Evolutionary conservation across 2,329 filamentous ascomycete species (phyloP), one percentile per base, ranked within the genome.

Genomic region (Cryphonectria carpinicola): DNA sequence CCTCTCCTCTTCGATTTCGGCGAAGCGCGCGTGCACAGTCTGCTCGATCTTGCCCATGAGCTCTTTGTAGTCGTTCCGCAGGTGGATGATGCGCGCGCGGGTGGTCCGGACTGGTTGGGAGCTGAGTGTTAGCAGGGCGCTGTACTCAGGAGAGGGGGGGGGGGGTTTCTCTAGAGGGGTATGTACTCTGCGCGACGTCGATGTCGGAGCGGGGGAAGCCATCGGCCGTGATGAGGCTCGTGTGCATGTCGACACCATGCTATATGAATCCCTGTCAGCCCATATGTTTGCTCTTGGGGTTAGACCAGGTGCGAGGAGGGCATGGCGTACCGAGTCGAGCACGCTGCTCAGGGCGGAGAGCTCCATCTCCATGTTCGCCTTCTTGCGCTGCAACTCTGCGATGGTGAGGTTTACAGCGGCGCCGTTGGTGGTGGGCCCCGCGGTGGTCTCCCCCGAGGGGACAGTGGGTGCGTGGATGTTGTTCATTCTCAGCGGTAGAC

Each of bases 201-300:
- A 99, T 91, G 81, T 99, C 96, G 76, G 93, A 91, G 78, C 96
- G 89, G 43, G 96, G 96, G 79, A 93, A 99, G 64, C 96, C 96
- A 81, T 98, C 96, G 72, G 90, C 88, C 19, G 95, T 98, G 35
- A 94, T 89, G 54, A 99, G 88, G 70, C 89, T 86, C 10, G 96
- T 98, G 76, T 92, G 91, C 96, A 99, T 99, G 77, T 92, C 91
- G 67, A 97, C 95, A 61, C 92, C 90, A 84, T 98, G 95, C 95
- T 98, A n/a, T 4, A 76, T 52, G 35, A 17, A 14, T 52, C 19
- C 17, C 17, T 54, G 39, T 56, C 46, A 39, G 43, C 37, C 37
- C 37, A 11, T 49, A 8, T 49, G 46, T 14, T 61, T 28, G 49
- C 11, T 58, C 28, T 35, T 22, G 5, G 46, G 37, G 35, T 37